Evolutionary conservation across 1,284 basidiomycete species (phyloP), one percentile per base, ranked within the genome.

Genomic region (Phylloboletellus chloephorus): DNA sequence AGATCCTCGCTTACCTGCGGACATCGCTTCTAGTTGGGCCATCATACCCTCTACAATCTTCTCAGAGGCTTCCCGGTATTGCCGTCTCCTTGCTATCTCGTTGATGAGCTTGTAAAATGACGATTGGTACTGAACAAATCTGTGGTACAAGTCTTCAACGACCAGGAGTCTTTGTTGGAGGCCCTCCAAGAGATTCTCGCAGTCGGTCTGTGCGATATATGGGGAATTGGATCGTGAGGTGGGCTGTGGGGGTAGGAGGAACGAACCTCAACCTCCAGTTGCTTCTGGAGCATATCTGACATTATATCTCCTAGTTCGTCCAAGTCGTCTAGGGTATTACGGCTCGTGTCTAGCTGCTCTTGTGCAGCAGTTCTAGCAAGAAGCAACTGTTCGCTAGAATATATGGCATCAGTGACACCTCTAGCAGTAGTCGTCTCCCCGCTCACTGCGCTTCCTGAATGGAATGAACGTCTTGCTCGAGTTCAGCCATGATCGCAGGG

Each of bases 271-370:
- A 84, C 72, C 10, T 63, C 60, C 43, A 80, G 72, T 56, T 88
- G 84, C 13, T 70, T 73, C 28, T 72, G 68, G 5, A 88, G 61
- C 81, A 88, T 87, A 38, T 82, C 79, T 0, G 69, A 66, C 79
- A 89, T 86, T 38, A 87, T 83, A 15, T 81, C 77, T 2, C 79
- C 84, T 4, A 89, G 69, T 51, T 82, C 78, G 32, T 88, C 83
- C 11, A 89, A 67, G 51, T 82, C 74, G 35, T 75, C 68, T n/a
- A 88, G 60, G 5, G 68, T 72, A 17, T 51, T 60, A 16, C 62
- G 56, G 17, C 81, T 71, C 28, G 68, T 65, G 7, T 71, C 66
- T 5, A 84, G 53, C 47, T 74, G 69, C 37, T 67, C 65, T 42
- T 72, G 65, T 15, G 67, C 61, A 9, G 56, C 53, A 11, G 61